Evolutionary conservation across 768 basidiomycete genomes (phyloP).

Genomic region (Tulasnella sp.): DNA sequence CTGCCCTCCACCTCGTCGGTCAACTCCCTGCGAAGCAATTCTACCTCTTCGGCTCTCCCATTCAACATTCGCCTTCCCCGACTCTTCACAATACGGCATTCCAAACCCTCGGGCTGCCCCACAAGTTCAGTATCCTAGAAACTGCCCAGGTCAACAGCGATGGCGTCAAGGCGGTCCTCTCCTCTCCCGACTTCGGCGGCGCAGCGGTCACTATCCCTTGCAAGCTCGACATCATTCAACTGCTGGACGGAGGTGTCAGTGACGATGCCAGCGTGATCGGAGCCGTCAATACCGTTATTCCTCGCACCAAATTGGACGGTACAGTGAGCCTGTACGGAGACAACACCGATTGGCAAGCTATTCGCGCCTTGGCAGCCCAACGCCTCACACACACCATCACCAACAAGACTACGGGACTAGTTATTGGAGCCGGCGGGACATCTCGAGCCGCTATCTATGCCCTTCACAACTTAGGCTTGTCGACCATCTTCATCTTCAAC

Average conservation of each 20-base stretch:
- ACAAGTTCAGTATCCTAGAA: slow-evolving; percentile 71
- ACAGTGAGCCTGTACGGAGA: slow-evolving; percentile 62
- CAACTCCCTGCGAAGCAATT: slow-evolving; percentile 60
- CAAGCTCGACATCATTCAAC: slow-evolving; percentile 80
- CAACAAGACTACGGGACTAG: slow-evolving; percentile 45
- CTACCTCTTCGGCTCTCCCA: slow-evolving; percentile 84
- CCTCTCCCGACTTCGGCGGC: slow-evolving; percentile 71
- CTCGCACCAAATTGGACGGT: slow-evolving; percentile 32
- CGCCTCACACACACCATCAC: slow-evolving; percentile 19
- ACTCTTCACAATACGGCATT: slow-evolving; percentile 89
- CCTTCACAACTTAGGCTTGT: slow-evolving; percentile 53
- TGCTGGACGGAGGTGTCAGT: slow-evolving; percentile 60
- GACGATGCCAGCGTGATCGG: slow-evolving; percentile 77
- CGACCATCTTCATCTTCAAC: slow-evolving; percentile 76
- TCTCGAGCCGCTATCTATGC: slow-evolving; percentile 92
- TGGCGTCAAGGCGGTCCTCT: slow-evolving; percentile 38
- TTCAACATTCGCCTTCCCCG: slow-evolving; percentile 82
- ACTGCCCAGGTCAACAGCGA: slow-evolving; percentile 54
- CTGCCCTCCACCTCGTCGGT: slow-evolving; percentile 69
- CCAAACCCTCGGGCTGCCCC: slow-evolving; percentile 66
- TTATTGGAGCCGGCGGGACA: slow-evolving; percentile 94
- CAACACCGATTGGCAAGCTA: slow-evolving; percentile 95
- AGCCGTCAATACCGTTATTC: slow-evolving; percentile 89
- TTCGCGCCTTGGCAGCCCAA: slow-evolving; percentile 38
- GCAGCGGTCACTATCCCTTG: slow-evolving; percentile 95